Evolutionary conservation across 352 stramenopile species (phyloP), one percentile per base, ranked within the genome.

Genomic region (Pythium graminicola): DNA sequence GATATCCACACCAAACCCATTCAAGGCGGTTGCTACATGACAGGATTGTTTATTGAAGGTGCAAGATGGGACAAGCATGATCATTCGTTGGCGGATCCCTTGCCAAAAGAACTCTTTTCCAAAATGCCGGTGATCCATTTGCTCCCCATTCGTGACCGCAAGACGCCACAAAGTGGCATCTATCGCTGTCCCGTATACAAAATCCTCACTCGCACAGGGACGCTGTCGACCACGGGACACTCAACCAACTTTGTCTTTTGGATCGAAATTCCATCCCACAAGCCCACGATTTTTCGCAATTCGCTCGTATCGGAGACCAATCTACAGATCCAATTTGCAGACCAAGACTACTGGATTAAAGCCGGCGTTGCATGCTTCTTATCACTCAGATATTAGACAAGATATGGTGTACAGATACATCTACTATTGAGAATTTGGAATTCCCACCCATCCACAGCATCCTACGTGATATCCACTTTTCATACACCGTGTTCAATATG

Each of bases 171-270:
- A 3, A 61, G 68, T 17, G 78, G 78, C 27, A 78, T 97, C 24
- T 96, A 96, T 49, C 72, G 81, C 32, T 94, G 84, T 43, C 87
- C 87, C 5, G 75, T 96, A 17, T 96, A 96, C 62, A 96, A 96
- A 69, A 85, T 95, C 19, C 65, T 96, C 29, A 91, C 76, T 20
- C 73, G 87, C 24, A 68, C 85, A 44, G 94, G 94, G 24, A 97
- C 89, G 33, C 68, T 98, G 14, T 97, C 89, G 2, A 98, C 95
- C 14, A 98, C 95, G 0, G 95, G 95, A 33, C 95, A 98, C 65
- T 97, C 85, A 29, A 98, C 95, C 24, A 98, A 98, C 76, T 98
- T 98, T 70, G 85, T 98, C 50, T 96, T 98, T 60, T 98, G 93
- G 95, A 95, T 98, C 57, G 92, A 98, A 46, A 80, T 98, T 14